Evolutionary conservation across 2,329 filamentous ascomycete genomes (phyloP).

Genomic region (Aspergillus pseudoviridinutans): DNA sequence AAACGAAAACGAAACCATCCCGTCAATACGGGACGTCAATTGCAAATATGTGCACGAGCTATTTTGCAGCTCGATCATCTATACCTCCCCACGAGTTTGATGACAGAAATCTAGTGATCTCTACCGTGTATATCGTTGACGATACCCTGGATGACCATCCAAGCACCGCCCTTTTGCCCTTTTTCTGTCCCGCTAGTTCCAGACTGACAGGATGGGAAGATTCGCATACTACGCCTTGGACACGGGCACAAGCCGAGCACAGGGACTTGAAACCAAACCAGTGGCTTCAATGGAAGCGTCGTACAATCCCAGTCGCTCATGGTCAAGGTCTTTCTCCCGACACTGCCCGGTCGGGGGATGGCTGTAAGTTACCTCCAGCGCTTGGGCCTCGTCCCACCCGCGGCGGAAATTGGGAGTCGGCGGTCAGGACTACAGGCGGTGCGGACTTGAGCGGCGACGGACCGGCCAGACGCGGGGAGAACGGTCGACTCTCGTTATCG

Average conservation of each 20-base stretch:
- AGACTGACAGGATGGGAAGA: neutral
- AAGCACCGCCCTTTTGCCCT: neutral
- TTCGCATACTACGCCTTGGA: neutral
- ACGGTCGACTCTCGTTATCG: conserved; percentile 20
- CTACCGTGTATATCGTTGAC: neutral
- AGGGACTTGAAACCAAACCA: conserved; percentile 7
- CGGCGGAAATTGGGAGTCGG: conserved; percentile 22
- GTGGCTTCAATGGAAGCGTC: conserved; percentile 3
- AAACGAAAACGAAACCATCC: conserved; percentile 2
- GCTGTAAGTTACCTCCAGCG: conserved; percentile 25
- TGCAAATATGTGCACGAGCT: conserved; percentile 12
- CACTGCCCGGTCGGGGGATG: conserved; percentile 13
- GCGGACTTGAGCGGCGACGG: conserved; percentile 28
- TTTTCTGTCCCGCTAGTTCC: neutral
- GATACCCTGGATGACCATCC: neutral
- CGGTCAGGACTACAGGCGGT: conserved; percentile 27
- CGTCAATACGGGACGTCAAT: conserved; percentile 10
- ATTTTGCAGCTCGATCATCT: conserved; percentile 2
- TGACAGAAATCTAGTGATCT: neutral
- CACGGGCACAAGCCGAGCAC: neutral
- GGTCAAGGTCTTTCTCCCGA: conserved; percentile 9
- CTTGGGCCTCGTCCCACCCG: conserved; percentile 19
- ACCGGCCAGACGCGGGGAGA: conserved; percentile 16
- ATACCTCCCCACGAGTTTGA: neutral
- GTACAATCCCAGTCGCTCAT: neutral